A percentile compares a stretch with the other conserved stretches of the same genome.
Conservation (phyloP, 805 yeast genomes). For the Lipomyces mesembrius region DNA sequence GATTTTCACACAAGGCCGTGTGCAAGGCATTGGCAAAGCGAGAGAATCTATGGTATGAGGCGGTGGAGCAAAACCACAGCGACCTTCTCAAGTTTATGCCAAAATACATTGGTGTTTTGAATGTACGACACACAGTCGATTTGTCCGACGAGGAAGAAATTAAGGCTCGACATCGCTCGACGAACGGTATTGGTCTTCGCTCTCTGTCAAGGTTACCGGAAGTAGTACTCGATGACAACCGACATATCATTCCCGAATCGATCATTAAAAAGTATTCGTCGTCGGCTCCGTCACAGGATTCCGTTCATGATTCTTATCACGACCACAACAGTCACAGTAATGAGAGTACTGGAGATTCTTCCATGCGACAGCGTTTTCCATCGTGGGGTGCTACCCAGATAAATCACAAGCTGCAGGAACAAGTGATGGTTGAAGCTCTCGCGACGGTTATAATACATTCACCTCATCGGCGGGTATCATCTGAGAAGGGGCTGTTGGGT, state of each 20-base stretch:
- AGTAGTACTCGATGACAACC: slow-evolving; percentile 89
- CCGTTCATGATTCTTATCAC: slow-evolving; percentile 33
- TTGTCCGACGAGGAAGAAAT: slow-evolving; percentile 42
- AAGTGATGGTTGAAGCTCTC: slow-evolving; percentile 74
- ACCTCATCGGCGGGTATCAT: slow-evolving; percentile 28
- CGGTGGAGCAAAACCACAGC: slow-evolving; percentile 76
- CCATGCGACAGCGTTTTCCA: slow-evolving; percentile 11
- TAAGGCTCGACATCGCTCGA: not conserved
- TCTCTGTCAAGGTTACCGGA: slow-evolving; percentile 57
- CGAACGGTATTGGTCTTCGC: slow-evolving; percentile 40
- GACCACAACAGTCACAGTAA: not conserved
- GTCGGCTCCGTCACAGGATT: slow-evolving; percentile 46
- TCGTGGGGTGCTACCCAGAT: slow-evolving; percentile 66
- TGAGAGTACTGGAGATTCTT: not conserved
- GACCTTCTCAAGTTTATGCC: slow-evolving; percentile 88
- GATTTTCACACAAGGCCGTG: slow-evolving; percentile 88
- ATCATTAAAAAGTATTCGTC: slow-evolving; percentile 66
- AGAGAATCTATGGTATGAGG: slow-evolving; percentile 91
- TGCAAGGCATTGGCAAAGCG: slow-evolving; percentile 90
- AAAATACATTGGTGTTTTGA: slow-evolving; percentile 87
- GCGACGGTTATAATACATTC: slow-evolving; percentile 49
- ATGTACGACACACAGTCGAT: slow-evolving; percentile 72
- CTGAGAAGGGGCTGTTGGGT: slow-evolving; percentile 1
- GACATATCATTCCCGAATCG: slow-evolving; percentile 86
- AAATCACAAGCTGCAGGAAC: slow-evolving; percentile 70